Conservation (phyloP, 1,139 yeast genomes). For the Yamadazyma pseudoaaseri region DNA sequence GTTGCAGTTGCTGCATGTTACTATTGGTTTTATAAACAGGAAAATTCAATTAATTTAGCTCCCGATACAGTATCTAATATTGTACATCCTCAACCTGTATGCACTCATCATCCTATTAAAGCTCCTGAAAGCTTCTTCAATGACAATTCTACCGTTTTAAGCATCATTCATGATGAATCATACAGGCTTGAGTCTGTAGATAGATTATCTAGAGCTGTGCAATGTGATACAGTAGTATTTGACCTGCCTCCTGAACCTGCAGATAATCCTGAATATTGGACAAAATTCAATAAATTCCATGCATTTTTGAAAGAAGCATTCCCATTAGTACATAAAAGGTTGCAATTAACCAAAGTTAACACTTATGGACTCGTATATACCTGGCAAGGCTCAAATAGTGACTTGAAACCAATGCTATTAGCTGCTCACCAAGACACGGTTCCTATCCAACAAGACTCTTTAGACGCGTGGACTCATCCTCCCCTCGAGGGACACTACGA, state of each 20-base stretch:
- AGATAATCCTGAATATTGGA: constrained; percentile 38
- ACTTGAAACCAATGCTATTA: constrained; percentile 62
- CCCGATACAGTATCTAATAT: too few species aligned
- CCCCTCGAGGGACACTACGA: constrained; percentile 74
- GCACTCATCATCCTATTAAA: constrained; percentile 17
- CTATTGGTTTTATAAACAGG: too few species aligned
- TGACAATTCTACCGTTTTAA: constrained; percentile 37
- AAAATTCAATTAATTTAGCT: too few species aligned
- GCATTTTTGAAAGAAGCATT: constrained; percentile 53
- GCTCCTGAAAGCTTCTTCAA: constrained; percentile 28
- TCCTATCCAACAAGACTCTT: constrained; percentile 65
- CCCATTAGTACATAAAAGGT: constrained; percentile 52
- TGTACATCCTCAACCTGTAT: too few species aligned
- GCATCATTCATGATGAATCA: constrained; percentile 28
- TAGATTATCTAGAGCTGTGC: constrained; percentile 42
- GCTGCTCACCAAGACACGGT: constrained; percentile 85
- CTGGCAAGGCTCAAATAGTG: constrained; percentile 58
- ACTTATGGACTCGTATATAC: constrained; percentile 64
- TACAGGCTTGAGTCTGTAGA: constrained; percentile 35
- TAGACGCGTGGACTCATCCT: constrained; percentile 61
- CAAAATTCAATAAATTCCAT: constrained; percentile 53
- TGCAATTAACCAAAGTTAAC: constrained; percentile 58
- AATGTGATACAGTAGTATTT: constrained; percentile 42
- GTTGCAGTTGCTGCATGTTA: too few species aligned
- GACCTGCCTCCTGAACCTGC: constrained; percentile 44